Base-by-base conservation (phyloP, 2,329 filamentous ascomycete species). In the Penicillium sp. region DNA sequence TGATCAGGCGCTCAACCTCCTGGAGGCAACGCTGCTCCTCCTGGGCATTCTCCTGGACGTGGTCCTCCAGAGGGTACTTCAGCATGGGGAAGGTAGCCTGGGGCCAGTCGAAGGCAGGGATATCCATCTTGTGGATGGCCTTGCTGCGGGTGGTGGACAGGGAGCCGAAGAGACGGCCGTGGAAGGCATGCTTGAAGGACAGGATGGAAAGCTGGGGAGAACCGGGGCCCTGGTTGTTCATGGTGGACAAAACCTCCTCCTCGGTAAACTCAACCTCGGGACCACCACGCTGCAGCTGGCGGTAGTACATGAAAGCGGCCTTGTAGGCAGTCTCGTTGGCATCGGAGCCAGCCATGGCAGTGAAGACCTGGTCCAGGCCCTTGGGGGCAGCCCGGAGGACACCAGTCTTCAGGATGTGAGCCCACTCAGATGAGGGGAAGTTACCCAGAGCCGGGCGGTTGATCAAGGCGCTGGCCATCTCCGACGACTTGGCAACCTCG, bases 291-390 rank as follows among this genome's bases (percentile, higher is more conserved):
- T 94, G 85, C 60, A 86, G 82, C 74, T 91, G 89, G 47, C 89
- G 86, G 69, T 88, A 87, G 83, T 88, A 95, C 87, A 96, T 96
- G 79, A 96, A 96, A 48, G 92, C 92, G 8, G 92, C 92, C 79
- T 96, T 96, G 84, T 91, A 96, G 42, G 92, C 92, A 31, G 90
- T 89, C 79, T 96, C 92, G 78, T 96, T 96, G 75, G 92, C 92
- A 69, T 96, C 92, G 20, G 90, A 95, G 58, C 92, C 92, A 51
- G 91, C 85, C 81, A 91, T 89, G 62, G 88, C 90, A 18, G 92
- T 96, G 79, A 96, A 96, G 65, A 96, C 91, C 75, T 96, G 89
- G 80, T 92, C 79, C 60, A 93, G 79, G 31, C 92, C 92, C 72
- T 88, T 88, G 56, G 92, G 92, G 0, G 92, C 90, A 47, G 90